These are phyloP conservation scores for Lactifluus subvellereus DNA, from an alignment of 768 basidiomycete species.

Conservation along the genomic window DNA sequence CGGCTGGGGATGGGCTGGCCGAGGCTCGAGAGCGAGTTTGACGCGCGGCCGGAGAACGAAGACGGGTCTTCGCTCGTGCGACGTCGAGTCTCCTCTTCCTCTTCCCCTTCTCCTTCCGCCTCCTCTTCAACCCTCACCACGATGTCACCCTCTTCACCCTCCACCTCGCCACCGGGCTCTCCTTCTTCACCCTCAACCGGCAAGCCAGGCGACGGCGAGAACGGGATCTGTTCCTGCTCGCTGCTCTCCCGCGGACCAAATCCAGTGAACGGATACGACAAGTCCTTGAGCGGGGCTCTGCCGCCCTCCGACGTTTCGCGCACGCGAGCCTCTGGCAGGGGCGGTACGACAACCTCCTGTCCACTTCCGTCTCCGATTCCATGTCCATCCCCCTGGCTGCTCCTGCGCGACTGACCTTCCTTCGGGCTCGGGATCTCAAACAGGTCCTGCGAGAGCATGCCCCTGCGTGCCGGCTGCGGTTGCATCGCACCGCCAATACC, in stretches of 20 bases:
- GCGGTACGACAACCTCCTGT: slow-evolving; percentile 10
- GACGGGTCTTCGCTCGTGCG: slow-evolving; percentile 43
- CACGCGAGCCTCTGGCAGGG: slow-evolving; percentile 38
- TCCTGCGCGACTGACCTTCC: slow-evolving; percentile 28
- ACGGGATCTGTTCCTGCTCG: slow-evolving; percentile 61
- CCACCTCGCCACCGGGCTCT: slow-evolving; percentile 27
- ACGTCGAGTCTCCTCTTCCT: slow-evolving; percentile 27
- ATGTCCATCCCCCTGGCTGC: slow-evolving; percentile 23
- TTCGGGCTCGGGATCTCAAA: slow-evolving; percentile 53
- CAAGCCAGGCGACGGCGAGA: slow-evolving; percentile 58
- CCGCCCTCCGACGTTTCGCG: slow-evolving; percentile 33
- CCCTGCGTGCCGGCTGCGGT: slow-evolving; percentile 46
- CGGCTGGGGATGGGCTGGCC: slow-evolving; percentile 69
- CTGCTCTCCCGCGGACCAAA: slow-evolving; percentile 48
- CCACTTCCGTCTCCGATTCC: not conserved
- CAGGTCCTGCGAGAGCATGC: slow-evolving; percentile 56
- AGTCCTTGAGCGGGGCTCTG: slow-evolving; percentile 45
- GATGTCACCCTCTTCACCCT: slow-evolving; percentile 26
- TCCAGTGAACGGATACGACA: slow-evolving; percentile 69
- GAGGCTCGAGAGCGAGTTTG: slow-evolving; percentile 70
- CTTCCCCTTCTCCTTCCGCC: slow-evolving; percentile 34
- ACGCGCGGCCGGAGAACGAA: slow-evolving; percentile 50
- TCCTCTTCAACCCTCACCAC: slow-evolving; percentile 33
- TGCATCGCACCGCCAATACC: slow-evolving; percentile 42
- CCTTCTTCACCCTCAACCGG: slow-evolving; percentile 33